Evolutionary conservation across 2,329 filamentous ascomycete genomes (phyloP), one percentile per base, ranked within the genome.

Genomic region (Aaosphaeria pasadenensis): DNA sequence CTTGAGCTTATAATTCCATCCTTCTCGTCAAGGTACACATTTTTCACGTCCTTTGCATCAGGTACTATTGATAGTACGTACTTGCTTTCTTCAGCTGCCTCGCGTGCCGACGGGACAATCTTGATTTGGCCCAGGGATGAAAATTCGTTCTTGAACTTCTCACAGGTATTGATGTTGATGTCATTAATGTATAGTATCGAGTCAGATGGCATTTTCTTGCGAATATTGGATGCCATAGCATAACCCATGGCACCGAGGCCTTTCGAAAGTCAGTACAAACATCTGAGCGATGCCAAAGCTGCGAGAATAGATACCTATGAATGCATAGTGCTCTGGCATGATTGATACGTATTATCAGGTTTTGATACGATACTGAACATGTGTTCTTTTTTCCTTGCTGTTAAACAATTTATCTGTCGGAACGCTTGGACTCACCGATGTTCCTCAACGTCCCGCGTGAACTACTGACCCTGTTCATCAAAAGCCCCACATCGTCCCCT

Each of bases 241-340:
- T 64, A 66, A 42, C 65, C 65, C 65, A 68, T 68, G 5, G 63
- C 64, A 43, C 65, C 65, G 30, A 68, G 62, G 17, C 65, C 65
- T 66, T 9, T 17, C 11, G 28, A 9, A 41, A 11, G 17, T 41
- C 24, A 41, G 39, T 28, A 24, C 7, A 28, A 41, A 24, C 17
- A 24, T 24, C 17, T 24, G 17, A 24, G 17, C 33, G n/a, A 9
- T 9, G 33, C 33, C 33, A 36, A 11, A 40, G 24, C 30, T 43
- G 44, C 17, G 33, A 11, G 33, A 24, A 13, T 13, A 32, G 42
- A 32, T 44, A 62, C 63, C 63, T 13, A 66, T 66, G 53, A 65
- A 66, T 17, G 61, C 63, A 43, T 60, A 63, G 30, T 59, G 57
- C n/a, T 66, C 58, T 24, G 52, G 9, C 63, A 66, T 66, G 17